Evolutionary conservation across 2,329 filamentous ascomycete species (phyloP).

Genomic region (Triangularia setosa): DNA sequence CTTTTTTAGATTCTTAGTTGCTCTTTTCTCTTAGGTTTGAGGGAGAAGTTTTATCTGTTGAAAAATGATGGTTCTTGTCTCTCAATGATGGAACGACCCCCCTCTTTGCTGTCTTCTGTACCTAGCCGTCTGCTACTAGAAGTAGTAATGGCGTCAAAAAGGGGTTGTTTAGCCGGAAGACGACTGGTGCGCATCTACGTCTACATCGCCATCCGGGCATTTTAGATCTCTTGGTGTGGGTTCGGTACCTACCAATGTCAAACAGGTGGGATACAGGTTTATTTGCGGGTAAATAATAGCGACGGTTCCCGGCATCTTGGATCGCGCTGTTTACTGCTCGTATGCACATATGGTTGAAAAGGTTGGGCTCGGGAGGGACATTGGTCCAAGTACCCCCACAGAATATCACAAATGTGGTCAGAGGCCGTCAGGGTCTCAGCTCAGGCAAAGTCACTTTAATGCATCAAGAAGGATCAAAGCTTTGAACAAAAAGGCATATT

Average conservation of each 20-base stretch:
- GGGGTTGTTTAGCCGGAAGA: not conserved
- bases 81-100: not conserved
- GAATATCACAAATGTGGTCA: not conserved
- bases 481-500: conserved; percentile 1
- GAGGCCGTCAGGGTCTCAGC: no score
- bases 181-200: not conserved
- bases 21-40: no score
- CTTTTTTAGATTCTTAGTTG: not conserved
- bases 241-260: not conserved
- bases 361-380: no score
- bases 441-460: not conserved
- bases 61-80: not conserved
- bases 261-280: not conserved
- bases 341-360: no score
- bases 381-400: not conserved
- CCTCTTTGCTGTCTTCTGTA: not conserved
- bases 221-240: not conserved
- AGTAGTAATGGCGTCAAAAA: not conserved
- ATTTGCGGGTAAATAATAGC: conserved; percentile 3
- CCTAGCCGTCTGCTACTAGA: not conserved
- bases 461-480: not conserved
- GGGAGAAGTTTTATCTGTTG: not conserved
- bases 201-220: not conserved
- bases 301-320: not conserved
- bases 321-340: no score